Evolutionary conservation across 768 basidiomycete species (phyloP).

Genomic region (Agrocybe pediades): DNA sequence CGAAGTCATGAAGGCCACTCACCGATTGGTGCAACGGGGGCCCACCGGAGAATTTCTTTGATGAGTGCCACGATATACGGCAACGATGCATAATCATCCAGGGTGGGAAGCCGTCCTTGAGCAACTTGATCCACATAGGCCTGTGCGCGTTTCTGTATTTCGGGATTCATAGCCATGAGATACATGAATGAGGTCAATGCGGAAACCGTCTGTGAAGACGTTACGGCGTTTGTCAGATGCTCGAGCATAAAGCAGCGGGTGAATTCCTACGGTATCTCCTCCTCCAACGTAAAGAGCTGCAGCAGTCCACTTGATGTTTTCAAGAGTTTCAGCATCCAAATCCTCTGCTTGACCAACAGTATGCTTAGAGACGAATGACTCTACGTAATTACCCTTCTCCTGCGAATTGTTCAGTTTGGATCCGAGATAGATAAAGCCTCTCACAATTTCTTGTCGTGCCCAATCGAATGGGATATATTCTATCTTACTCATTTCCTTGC

Average conservation of each 20-base stretch:
- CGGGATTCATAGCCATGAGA: slow-evolving; percentile 35
- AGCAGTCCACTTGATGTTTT: not conserved
- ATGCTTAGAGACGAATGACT: slow-evolving; percentile 5
- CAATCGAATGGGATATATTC: slow-evolving; percentile 30
- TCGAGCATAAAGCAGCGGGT: not conserved
- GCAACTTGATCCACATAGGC: slow-evolving; percentile 37
- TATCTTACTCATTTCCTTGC: slow-evolving; percentile 18
- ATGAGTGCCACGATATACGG: slow-evolving; percentile 38
- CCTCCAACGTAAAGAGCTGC: slow-evolving; percentile 1
- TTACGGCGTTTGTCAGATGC: too few relatives aligned
- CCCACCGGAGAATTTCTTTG: slow-evolving; percentile 39
- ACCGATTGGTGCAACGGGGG: slow-evolving; percentile 27
- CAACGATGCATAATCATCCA: slow-evolving; percentile 30
- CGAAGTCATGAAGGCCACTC: not conserved
- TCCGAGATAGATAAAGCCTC: not conserved
- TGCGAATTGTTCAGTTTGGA: not conserved
- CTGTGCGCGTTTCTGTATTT: slow-evolving; percentile 37
- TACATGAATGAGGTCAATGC: not conserved
- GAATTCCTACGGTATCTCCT: not conserved
- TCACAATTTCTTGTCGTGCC: slow-evolving; percentile 33
- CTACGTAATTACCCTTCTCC: slow-evolving; percentile 7
- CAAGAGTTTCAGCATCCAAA: not conserved
- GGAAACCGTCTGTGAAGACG: not conserved
- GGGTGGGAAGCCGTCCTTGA: slow-evolving; percentile 29
- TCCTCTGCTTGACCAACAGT: not conserved